phyloP scores from a whole-genome alignment of 495 filamentous ascomycete species.

The Penicillium odoratum region DNA sequence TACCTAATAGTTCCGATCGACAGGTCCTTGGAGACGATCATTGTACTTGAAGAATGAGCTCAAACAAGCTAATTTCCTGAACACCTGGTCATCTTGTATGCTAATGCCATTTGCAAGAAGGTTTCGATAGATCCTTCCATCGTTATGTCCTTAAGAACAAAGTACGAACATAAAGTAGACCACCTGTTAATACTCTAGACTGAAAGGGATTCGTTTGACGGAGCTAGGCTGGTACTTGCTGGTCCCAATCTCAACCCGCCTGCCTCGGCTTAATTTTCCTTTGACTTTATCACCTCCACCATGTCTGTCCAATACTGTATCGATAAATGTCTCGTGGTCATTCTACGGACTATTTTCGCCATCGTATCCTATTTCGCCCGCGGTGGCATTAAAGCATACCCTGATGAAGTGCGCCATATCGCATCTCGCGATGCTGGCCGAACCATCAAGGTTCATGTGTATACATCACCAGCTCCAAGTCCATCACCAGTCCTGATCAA shows the following conservation, averaged over 20 bases:
- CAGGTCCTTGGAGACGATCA: background rate
- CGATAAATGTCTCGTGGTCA: slow-evolving; percentile 25
- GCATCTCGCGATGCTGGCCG: slow-evolving; percentile 42
- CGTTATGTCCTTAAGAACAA: background rate
- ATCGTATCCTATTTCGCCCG: background rate
- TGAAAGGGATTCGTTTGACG: background rate
- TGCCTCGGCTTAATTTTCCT: slow-evolving; percentile 13
- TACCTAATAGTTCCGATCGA: background rate
- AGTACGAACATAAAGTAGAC: background rate
- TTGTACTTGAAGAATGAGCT: background rate
- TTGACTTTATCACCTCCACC: slow-evolving; percentile 2
- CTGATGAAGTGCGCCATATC: slow-evolving; percentile 40
- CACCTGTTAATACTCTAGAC: background rate
- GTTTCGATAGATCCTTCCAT: background rate
- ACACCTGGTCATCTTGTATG: background rate
- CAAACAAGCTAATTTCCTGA: background rate
- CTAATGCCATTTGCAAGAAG: background rate
- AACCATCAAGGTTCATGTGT: slow-evolving; percentile 48
- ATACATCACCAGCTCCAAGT: slow-evolving; percentile 25
- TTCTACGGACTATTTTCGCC: slow-evolving; percentile 19
- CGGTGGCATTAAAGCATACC: slow-evolving; percentile 10
- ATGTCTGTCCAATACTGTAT: slow-evolving; percentile 27
- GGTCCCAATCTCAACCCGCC: slow-evolving; percentile 11
- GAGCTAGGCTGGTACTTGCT: background rate
- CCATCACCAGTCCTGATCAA: slow-evolving; percentile 46